Base-by-base conservation (phyloP, 371 early-diverging fungal species). In the Mortierella sp. region DNA sequence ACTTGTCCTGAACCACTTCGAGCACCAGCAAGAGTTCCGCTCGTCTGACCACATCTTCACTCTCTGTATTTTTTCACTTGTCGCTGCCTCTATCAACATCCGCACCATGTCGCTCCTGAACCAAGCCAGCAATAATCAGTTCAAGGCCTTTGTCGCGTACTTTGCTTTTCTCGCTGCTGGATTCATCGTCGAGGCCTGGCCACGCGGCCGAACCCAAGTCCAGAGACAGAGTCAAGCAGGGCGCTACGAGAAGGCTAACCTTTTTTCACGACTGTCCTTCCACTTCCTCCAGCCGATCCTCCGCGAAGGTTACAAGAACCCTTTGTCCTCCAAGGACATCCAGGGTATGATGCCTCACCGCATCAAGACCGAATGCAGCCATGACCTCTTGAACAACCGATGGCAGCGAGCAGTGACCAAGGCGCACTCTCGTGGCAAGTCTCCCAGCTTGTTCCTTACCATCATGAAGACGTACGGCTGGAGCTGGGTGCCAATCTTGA, bases 1-100 rank as follows among this genome's bases (percentile, higher is more conserved):
- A 14, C 60, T 81, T 31, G 34, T 70, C 21, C 38, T 81, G 74
- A 85, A 85, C 70, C 34, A 81, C 60, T 79, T 79, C 44, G 77
- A 85, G n/a, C 81, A 81, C 28, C 68, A 74, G 48, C 76, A 79
- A 54, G 63, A 70, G 42, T 63, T 81, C 75, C 81, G 85, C 16
- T 85, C 85, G 19, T 73, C 60, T 26, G 74, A 79, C 63, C 75
- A 52, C 50, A 81, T 85, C 16, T 85, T 85, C 55, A 8, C 63
- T 24, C 76, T 85, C 58, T 85, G 81, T 54, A 21, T 81, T 38
- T 70, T 79, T 75, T 34, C 81, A 0, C 34, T 85, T 24, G 50
- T 74, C 26, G 85, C 77, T 24, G 70, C 80, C 0, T 82, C 82
- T 0, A 85, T 85, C 77, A 85, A 85, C 79, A 81, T 85, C 38